Percentiles rank a stretch among this genome's conserved stretches.
These are phyloP conservation scores for Monocercomonoides exilis DNA, from an alignment of 78 protist species.

Conservation along the genomic window DNA sequence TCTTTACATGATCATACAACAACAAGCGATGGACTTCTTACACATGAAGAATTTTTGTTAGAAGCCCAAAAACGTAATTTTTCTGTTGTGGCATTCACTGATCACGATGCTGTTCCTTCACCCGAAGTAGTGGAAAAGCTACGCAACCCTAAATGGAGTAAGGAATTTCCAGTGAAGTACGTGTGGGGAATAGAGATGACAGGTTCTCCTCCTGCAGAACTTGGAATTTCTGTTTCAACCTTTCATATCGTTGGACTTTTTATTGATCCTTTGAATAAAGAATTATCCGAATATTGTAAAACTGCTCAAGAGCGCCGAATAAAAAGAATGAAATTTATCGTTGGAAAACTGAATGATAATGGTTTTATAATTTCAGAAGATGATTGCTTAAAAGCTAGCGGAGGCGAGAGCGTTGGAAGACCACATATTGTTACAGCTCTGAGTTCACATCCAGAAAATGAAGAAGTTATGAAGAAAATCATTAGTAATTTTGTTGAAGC, in stretches of 20 bases:
- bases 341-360: background rate
- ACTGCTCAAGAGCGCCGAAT: background rate
- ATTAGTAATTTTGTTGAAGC: background rate
- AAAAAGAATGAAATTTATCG: background rate
- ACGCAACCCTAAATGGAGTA: background rate
- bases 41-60: background rate
- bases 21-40: slow-evolving; percentile 2
- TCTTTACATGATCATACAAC: slow-evolving; percentile 25
- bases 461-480: background rate
- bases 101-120: slow-evolving; percentile 4
- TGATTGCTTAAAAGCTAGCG: background rate
- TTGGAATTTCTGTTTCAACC: background rate
- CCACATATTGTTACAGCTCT: slow-evolving; percentile 14
- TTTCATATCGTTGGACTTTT: slow-evolving; percentile 15
- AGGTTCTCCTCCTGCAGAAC: background rate
- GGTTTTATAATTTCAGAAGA: slow-evolving; percentile 3
- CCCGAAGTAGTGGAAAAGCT: background rate
- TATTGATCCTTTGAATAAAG: slow-evolving; percentile 2
- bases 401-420: background rate
- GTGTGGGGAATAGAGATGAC: slow-evolving; percentile 8
- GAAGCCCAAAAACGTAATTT: background rate
- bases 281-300: background rate
- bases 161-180: background rate
- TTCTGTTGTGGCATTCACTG: slow-evolving; percentile 10
- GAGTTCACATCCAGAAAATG: background rate